A percentile compares a stretch with the other conserved stretches of the same genome.
Evolutionary conservation across 345 rosid genomes (phyloP).

Genomic region (Kernera saxatilis): DNA sequence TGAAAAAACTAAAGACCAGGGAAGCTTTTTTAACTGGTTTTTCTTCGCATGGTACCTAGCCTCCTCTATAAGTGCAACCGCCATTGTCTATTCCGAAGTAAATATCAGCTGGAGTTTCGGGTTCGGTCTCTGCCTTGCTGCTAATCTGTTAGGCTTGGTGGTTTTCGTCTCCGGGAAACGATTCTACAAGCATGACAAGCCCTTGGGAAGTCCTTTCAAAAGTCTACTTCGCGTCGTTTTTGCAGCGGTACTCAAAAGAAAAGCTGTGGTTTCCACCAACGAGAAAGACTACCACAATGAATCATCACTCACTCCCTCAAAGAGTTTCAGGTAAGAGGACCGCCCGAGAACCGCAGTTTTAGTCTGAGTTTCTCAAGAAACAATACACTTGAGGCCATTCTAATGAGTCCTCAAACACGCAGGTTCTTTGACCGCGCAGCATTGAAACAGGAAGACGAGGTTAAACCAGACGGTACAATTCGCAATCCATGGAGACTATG

Average conservation of each 20-base stretch:
- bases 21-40: constrained; percentile 50
- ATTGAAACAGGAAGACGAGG: constrained; percentile 35
- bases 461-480: constrained; percentile 30
- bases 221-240: constrained; percentile 38
- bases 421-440: constrained; percentile 30
- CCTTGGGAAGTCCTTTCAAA: constrained; percentile 45
- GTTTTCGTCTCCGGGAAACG: constrained; percentile 36
- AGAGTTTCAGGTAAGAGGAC: constrained; percentile 33
- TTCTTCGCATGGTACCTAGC: constrained; percentile 30
- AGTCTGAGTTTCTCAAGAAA: neutral
- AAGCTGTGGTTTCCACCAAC: constrained; percentile 13
- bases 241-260: constrained; percentile 36
- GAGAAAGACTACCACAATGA: constrained; percentile 35
- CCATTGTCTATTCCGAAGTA: constrained; percentile 38
- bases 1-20: constrained; percentile 29
- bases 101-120: constrained; percentile 49
- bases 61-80: constrained; percentile 22
- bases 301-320: constrained; percentile 12
- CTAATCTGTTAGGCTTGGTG: constrained; percentile 25
- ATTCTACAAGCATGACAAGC: constrained; percentile 32
- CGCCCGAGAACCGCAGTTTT: neutral
- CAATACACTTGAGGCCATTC: neutral
- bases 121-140: constrained; percentile 36
- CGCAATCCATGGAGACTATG: constrained; percentile 47
- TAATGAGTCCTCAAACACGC: neutral